Base-by-base conservation (phyloP, 352 stramenopile species). In the Globisporangium nagaii region DNA sequence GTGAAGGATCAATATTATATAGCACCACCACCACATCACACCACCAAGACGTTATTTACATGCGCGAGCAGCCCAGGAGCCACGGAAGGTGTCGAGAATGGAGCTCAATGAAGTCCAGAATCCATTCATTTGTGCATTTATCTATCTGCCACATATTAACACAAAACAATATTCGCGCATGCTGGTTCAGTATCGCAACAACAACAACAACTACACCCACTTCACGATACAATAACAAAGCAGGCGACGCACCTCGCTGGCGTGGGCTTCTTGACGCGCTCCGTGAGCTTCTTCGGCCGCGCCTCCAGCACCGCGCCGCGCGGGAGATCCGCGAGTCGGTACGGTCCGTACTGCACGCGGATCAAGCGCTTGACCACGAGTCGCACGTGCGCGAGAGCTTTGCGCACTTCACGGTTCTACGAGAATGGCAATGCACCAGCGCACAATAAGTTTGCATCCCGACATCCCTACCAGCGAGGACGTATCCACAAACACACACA, bases 401-500 rank as follows among this genome's bases (percentile, higher is more conserved):
- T 96, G 25, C 89, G 87, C 22, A 98, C 75, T 56, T 97, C 88
- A 30, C 88, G 81, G 71, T 97, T 96, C 88, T 95, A 50, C 19
- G 25, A 57, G 3, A 49, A 53, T 10, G 44, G 22, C 6, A 10
- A n/a, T 24, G 6, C n/a, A 57, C 32, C 30, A 24, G 5, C 4
- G 13, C 15, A 56, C 24, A 39, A 40, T 15, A 30, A 32, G 53
- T 36, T n/a, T n/a, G n/a, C n/a, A 43, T 9, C 17, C 19, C 19
- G 39, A 44, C n/a, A 43, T 12, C 17, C 37, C n/a, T n/a, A n/a
- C n/a, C n/a, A n/a, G n/a, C n/a, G n/a, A n/a, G 10, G 36, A 5
- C 36, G 36, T 2, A 7, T 20, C 40, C 22, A 11, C 20, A 39
- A 5, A 37, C 24, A 47, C 8, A 31, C 1, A 24, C 20, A 25